Evolutionary conservation across 495 filamentous ascomycete genomes (phyloP).

Genomic region (Apiosordaria backusii): DNA sequence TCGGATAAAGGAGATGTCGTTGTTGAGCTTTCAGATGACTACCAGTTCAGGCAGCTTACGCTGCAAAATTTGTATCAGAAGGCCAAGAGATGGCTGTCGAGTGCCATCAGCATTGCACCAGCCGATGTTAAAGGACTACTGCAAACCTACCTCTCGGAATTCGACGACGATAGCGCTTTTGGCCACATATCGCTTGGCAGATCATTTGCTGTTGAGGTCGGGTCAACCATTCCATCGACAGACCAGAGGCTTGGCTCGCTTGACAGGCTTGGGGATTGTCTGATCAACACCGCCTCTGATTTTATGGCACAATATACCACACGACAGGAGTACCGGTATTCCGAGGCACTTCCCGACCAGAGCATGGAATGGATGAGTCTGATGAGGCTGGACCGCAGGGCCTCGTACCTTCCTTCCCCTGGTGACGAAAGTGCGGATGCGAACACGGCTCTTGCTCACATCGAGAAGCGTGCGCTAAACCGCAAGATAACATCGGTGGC

Average conservation of each 20-base stretch:
- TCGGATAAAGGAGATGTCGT: slow-evolving; percentile 70
- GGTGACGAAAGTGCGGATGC: slow-evolving; percentile 53
- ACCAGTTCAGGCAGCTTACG: slow-evolving; percentile 70
- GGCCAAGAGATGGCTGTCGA: slow-evolving; percentile 74
- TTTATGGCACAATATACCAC: slow-evolving; percentile 97
- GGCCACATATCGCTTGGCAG: slow-evolving; percentile 90
- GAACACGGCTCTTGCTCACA: slow-evolving; percentile 56
- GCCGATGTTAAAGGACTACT: slow-evolving; percentile 92
- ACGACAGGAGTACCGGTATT: slow-evolving; percentile 85
- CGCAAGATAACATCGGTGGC: slow-evolving; percentile 64
- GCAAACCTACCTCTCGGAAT: slow-evolving; percentile 92
- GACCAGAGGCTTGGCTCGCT: slow-evolving; percentile 81
- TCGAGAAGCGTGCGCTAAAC: slow-evolving; percentile 63
- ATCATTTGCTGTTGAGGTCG: slow-evolving; percentile 93
- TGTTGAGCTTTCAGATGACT: slow-evolving; percentile 89
- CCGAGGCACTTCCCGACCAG: slow-evolving; percentile 63
- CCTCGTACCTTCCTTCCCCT: slow-evolving; percentile 40
- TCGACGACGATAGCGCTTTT: slow-evolving; percentile 79
- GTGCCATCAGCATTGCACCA: slow-evolving; percentile 78
- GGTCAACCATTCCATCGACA: slow-evolving; percentile 76
- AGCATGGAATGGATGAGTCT: slow-evolving; percentile 59
- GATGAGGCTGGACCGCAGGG: slow-evolving; percentile 47
- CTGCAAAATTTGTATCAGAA: slow-evolving; percentile 71
- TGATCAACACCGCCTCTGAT: slow-evolving; percentile 86
- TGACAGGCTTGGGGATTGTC: slow-evolving; percentile 63